phyloP scores from a whole-genome alignment of 805 yeast genomes.

The Clavispora asparagi region DNA sequence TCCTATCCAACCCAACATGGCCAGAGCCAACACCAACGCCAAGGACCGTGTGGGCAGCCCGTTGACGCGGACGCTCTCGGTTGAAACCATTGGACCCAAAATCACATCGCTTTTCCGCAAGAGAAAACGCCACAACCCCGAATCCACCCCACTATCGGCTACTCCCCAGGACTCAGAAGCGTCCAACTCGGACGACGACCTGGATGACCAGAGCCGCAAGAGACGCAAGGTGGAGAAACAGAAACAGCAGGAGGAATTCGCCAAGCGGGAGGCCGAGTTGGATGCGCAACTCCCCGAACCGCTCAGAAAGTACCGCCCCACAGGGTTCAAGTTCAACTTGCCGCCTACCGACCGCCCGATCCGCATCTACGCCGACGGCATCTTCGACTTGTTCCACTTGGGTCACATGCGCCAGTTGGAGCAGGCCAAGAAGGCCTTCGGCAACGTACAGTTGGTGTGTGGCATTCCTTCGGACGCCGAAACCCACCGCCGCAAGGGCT shows the following conservation, averaged over 20 bases:
- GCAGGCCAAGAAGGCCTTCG: constrained; percentile 90
- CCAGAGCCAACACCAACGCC: constrained; percentile 1
- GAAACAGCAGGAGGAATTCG: constrained; percentile 25
- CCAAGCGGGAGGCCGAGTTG: constrained; percentile 50
- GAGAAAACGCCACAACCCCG: constrained; percentile 11
- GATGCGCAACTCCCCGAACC: constrained; percentile 66
- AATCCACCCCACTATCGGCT: constrained; percentile 3
- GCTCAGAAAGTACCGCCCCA: constrained; percentile 71
- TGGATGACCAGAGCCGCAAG: constrained; percentile 3
- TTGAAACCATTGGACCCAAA: constrained; percentile 36
- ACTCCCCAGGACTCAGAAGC: constrained; percentile 9
- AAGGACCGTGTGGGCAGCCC: constrained; percentile 8
- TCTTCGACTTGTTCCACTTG: constrained; percentile 90
- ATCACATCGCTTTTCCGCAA: constrained; percentile 23
- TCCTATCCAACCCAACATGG: not conserved
- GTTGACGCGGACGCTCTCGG: constrained; percentile 33
- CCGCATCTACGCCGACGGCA: constrained; percentile 97
- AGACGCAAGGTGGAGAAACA: constrained; percentile 21
- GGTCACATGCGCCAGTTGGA: constrained; percentile 98
- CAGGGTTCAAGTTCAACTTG: constrained; percentile 68
- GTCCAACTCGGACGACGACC: constrained; percentile 5
- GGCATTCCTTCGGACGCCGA: constrained; percentile 89
- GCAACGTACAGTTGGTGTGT: constrained; percentile 78
- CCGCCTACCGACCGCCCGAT: constrained; percentile 87
- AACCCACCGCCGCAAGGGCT: constrained; percentile 88